Evolutionary conservation across 192 early-diverging fungal genomes (phyloP).

Genomic region (Podochytrium sp.): DNA sequence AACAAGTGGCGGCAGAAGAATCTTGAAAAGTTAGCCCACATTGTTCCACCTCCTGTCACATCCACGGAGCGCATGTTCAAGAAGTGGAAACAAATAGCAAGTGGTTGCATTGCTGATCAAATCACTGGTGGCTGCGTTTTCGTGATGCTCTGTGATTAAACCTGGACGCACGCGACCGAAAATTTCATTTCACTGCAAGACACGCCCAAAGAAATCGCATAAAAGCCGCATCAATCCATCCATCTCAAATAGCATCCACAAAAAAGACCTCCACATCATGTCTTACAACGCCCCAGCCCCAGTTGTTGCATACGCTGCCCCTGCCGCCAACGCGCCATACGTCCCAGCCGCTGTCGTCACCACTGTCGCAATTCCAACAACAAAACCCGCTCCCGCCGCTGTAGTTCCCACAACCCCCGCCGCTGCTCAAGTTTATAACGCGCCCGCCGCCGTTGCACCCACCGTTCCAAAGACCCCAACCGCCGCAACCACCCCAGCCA

Average conservation of each 20-base stretch:
- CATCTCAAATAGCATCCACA: not conserved
- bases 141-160: no score
- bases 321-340: no score
- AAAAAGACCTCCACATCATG: not conserved
- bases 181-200: no score
- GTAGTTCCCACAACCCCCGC: not conserved
- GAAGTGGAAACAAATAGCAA: no score
- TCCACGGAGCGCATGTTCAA: no score
- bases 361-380: not conserved
- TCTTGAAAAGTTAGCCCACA: no score
- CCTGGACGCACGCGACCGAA: no score
- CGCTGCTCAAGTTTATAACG: not conserved
- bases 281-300: not conserved
- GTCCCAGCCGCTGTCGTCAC: not conserved
- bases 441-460: not conserved
- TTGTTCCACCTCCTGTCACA: no score
- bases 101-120: no score
- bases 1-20: no score
- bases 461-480: not conserved
- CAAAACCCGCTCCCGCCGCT: not conserved
- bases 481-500: not conserved
- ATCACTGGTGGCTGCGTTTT: no score
- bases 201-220: not conserved
- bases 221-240: not conserved
- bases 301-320: not conserved